phyloP scores from a whole-genome alignment of 2,329 filamentous ascomycete genomes.

The Aspergillus fructus region DNA sequence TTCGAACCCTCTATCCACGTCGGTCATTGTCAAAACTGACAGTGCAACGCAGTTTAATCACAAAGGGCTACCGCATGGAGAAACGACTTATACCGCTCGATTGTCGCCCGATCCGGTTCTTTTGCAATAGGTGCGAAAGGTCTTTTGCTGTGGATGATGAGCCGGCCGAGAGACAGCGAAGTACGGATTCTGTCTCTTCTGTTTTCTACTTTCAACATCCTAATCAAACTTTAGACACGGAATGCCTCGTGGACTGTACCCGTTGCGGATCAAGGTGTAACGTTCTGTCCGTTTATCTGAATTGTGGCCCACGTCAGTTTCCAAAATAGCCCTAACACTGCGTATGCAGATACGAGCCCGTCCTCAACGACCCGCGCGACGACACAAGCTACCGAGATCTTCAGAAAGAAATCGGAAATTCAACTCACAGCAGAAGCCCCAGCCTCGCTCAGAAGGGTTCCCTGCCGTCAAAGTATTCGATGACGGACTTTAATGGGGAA shows the following conservation, averaged over 20 bases:
- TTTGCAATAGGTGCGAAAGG: conserved; percentile 27
- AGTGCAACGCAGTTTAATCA: conserved; percentile 24
- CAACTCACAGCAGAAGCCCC: conserved; percentile 18
- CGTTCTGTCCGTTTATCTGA: conserved; percentile 18
- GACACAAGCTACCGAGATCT: conserved; percentile 18
- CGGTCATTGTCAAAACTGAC: background rate
- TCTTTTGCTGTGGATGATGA: conserved; percentile 24
- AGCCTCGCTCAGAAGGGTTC: conserved; percentile 20
- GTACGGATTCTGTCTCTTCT: conserved; percentile 4
- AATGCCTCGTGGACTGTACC: conserved; percentile 19
- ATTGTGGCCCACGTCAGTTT: background rate
- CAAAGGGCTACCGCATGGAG: conserved; percentile 32
- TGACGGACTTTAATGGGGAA: conserved; percentile 13
- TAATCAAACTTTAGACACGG: conserved; percentile 8
- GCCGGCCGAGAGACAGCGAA: conserved; percentile 16
- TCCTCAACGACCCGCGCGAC: conserved; percentile 24
- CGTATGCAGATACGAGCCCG: conserved; percentile 20
- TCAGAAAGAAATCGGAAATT: conserved; percentile 16
- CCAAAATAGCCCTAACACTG: background rate
- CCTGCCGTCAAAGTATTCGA: conserved; percentile 16
- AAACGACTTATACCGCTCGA: conserved; percentile 27
- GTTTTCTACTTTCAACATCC: conserved; percentile 1
- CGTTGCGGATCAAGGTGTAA: conserved; percentile 24
- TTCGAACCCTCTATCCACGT: background rate
- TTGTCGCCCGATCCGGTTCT: conserved; percentile 26